These are phyloP conservation scores for Camptophora hylomeconis DNA, from an alignment of 2,329 filamentous ascomycete genomes.

Conservation along the genomic window DNA sequence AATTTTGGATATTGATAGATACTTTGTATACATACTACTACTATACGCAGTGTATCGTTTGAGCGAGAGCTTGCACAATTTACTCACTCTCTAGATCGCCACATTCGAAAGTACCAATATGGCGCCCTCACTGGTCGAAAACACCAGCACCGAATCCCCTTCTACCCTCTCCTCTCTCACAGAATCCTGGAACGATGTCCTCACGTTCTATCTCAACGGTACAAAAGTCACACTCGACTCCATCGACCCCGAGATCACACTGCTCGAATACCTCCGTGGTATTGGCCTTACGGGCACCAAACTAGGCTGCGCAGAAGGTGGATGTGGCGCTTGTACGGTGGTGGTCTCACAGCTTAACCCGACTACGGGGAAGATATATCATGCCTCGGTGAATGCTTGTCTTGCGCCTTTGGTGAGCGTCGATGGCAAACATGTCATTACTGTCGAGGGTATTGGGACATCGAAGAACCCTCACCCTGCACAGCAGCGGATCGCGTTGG, in stretches of 20 bases:
- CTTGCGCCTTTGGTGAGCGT: slow-evolving; percentile 83
- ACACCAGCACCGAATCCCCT: slow-evolving; percentile 31
- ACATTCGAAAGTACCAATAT: too few relatives aligned
- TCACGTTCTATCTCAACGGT: slow-evolving; percentile 90
- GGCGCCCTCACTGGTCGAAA: slow-evolving; percentile 42
- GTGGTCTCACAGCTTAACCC: slow-evolving; percentile 87
- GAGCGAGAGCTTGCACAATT: too few relatives aligned
- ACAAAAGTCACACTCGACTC: slow-evolving; percentile 76
- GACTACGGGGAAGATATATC: slow-evolving; percentile 83
- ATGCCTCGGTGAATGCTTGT: slow-evolving; percentile 93
- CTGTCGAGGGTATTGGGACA: slow-evolving; percentile 88
- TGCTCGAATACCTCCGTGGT: slow-evolving; percentile 84
- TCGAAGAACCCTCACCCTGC: slow-evolving; percentile 74
- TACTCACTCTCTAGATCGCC: too few relatives aligned
- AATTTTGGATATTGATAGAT: too few relatives aligned
- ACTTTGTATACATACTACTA: too few relatives aligned
- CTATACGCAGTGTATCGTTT: too few relatives aligned
- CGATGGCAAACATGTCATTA: slow-evolving; percentile 96
- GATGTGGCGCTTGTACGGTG: slow-evolving; percentile 91
- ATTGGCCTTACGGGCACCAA: slow-evolving; percentile 93
- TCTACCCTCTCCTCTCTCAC: slow-evolving; percentile 50
- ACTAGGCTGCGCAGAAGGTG: slow-evolving; percentile 89
- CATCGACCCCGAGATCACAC: slow-evolving; percentile 79
- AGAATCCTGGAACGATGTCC: slow-evolving; percentile 67
- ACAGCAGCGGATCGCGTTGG: slow-evolving; percentile 81